Conservation (phyloP, 2,329 filamentous ascomycete genomes). For the Canariomyces notabilis region DNA sequence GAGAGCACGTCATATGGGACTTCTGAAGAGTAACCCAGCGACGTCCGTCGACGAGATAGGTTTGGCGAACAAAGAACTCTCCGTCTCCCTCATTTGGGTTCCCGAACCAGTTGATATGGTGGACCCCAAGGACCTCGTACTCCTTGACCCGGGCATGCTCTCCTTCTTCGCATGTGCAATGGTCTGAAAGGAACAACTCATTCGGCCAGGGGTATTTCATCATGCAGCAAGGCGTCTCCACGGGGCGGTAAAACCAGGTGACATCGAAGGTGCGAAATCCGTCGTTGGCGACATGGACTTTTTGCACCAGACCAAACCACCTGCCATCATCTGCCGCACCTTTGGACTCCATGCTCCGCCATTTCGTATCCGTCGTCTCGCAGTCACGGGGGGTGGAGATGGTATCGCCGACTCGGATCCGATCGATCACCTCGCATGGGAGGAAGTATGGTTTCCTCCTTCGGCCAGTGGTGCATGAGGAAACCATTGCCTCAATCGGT, state of each 20-base stretch:
- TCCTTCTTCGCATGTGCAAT: slow-evolving; percentile 62
- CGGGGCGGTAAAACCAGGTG: slow-evolving; percentile 68
- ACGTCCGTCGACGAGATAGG: slow-evolving; percentile 55
- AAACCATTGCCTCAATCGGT: too few relatives aligned
- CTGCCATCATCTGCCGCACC: slow-evolving; percentile 42
- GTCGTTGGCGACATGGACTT: slow-evolving; percentile 35
- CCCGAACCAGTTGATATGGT: slow-evolving; percentile 55
- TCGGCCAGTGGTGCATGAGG: not conserved
- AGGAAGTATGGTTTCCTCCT: slow-evolving; percentile 25
- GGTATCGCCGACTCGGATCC: slow-evolving; percentile 42
- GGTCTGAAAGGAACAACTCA: slow-evolving; percentile 71
- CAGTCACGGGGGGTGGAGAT: slow-evolving; percentile 44
- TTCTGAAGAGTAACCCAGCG: slow-evolving; percentile 56
- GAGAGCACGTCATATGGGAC: slow-evolving; percentile 51
- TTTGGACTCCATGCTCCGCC: slow-evolving; percentile 47
- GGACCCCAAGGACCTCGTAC: slow-evolving; percentile 52
- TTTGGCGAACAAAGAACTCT: slow-evolving; percentile 67
- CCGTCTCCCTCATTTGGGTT: slow-evolving; percentile 37
- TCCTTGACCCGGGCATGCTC: slow-evolving; percentile 40
- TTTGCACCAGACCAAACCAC: slow-evolving; percentile 69
- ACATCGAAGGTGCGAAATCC: slow-evolving; percentile 51
- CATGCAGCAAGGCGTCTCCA: slow-evolving; percentile 63
- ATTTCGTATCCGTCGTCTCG: slow-evolving; percentile 46
- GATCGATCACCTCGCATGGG: slow-evolving; percentile 21
- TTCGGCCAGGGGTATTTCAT: slow-evolving; percentile 65